A percentile compares a stretch with the other conserved stretches of the same genome.
phyloP scores from a whole-genome alignment of 306 rosid species.

The Glycyrrhiza uralensis region DNA sequence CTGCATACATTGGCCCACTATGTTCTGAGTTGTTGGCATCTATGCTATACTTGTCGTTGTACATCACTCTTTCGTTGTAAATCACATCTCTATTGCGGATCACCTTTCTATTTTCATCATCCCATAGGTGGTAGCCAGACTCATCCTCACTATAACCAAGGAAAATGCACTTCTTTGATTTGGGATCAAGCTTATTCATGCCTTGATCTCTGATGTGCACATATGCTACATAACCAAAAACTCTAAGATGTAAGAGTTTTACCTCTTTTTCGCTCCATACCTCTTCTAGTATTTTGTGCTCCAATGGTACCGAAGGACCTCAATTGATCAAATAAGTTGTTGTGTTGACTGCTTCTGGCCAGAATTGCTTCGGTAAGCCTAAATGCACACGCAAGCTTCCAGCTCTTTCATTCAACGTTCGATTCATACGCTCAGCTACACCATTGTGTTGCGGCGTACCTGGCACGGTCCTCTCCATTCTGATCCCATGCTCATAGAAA shows the following conservation, averaged over 20 bases:
- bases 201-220: not conserved
- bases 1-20: not conserved
- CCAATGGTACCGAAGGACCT: too few relatives aligned
- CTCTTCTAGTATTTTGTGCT: not conserved
- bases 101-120: not conserved
- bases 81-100: too few relatives aligned
- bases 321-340: not conserved
- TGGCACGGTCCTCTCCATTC: too few relatives aligned
- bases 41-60: not conserved
- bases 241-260: not conserved
- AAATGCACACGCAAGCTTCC: not conserved
- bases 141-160: too few relatives aligned
- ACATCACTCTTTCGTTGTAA: not conserved
- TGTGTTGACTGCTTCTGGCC: not conserved
- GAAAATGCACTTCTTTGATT: too few relatives aligned
- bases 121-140: too few relatives aligned
- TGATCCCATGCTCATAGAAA: too few relatives aligned
- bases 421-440: too few relatives aligned
- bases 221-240: not conserved
- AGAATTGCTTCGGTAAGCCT: not conserved
- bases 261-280: not conserved
- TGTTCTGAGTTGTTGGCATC: not conserved
- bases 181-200: too few relatives aligned
- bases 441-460: not conserved
- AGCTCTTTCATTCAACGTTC: too few relatives aligned